Conservation (phyloP, 2,329 filamentous ascomycete species). For the Beauveria pseudobassiana region DNA sequence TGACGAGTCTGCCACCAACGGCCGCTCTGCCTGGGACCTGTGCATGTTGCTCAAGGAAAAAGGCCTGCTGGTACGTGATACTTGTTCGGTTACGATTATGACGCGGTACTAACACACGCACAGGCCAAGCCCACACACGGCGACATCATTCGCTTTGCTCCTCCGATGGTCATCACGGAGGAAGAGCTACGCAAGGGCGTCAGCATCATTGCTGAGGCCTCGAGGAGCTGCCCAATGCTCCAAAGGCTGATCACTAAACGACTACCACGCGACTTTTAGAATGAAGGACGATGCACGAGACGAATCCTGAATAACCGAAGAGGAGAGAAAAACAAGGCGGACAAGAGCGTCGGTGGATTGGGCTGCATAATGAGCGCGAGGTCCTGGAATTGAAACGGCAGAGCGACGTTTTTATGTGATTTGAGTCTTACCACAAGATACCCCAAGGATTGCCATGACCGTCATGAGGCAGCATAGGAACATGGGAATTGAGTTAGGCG, state of each 20-base stretch:
- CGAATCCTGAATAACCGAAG: not conserved
- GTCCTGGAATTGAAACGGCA: conserved; percentile 10
- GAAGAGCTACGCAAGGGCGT: conserved; percentile 73
- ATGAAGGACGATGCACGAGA: not conserved
- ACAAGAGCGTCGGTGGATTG: not conserved
- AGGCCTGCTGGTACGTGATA: conserved; percentile 69
- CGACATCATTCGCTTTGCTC: conserved; percentile 97
- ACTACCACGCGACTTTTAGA: not conserved
- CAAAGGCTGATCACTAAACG: conserved; percentile 30
- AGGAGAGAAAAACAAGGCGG: not conserved
- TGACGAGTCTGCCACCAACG: conserved; percentile 77
- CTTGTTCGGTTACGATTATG: not conserved
- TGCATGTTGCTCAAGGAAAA: conserved; percentile 94
- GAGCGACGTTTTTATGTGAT: conserved; percentile 7
- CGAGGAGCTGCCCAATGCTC: conserved; percentile 64
- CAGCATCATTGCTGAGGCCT: conserved; percentile 75
- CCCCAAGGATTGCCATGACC: conserved; percentile 13
- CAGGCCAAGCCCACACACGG: conserved; percentile 97
- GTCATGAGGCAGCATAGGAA: conserved; percentile 12
- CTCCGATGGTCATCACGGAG: conserved; percentile 89
- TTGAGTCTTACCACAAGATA: conserved; percentile 11
- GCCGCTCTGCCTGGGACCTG: conserved; percentile 89
- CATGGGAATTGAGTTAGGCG: conserved; percentile 4
- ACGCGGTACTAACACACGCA: conserved; percentile 16
- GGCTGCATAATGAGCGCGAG: conserved; percentile 13